Conservation (phyloP, 495 filamentous ascomycete species). For the Aspergillus olivimuriae region DNA sequence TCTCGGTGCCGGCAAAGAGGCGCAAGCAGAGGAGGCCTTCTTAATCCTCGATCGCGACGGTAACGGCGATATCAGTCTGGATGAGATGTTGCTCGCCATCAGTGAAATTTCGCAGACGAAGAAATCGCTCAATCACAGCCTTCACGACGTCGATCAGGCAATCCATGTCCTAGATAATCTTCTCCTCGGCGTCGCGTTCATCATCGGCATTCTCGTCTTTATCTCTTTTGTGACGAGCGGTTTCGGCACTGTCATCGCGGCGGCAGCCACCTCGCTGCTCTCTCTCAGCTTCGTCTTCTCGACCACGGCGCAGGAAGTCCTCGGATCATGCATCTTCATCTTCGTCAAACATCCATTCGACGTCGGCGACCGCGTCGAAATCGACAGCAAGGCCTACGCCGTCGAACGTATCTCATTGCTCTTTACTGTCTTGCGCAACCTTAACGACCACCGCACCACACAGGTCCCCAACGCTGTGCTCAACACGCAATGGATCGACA, state of each 20-base stretch:
- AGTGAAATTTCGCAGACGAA: slow-evolving; percentile 75
- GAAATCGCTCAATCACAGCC: slow-evolving; percentile 78
- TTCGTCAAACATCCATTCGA: slow-evolving; percentile 97
- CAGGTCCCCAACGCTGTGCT: slow-evolving; percentile 88
- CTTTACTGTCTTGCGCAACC: slow-evolving; percentile 85
- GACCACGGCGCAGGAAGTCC: slow-evolving; percentile 83
- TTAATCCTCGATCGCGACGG: slow-evolving; percentile 70
- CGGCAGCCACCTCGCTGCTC: slow-evolving; percentile 89
- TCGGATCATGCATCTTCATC: slow-evolving; percentile 94
- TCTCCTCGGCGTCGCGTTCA: slow-evolving; percentile 66
- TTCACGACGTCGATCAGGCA: slow-evolving; percentile 96
- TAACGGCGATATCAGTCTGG: slow-evolving; percentile 89
- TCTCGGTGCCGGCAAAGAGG: slow-evolving; percentile 61
- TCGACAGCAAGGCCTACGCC: slow-evolving; percentile 60
- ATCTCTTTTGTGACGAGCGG: slow-evolving; percentile 80
- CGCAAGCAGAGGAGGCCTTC: slow-evolving; percentile 81
- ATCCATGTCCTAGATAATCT: slow-evolving; percentile 85
- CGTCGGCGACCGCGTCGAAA: slow-evolving; percentile 89
- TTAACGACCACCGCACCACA: slow-evolving; percentile 73
- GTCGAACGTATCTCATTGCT: slow-evolving; percentile 94
- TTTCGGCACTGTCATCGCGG: slow-evolving; percentile 82
- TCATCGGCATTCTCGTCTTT: slow-evolving; percentile 82
- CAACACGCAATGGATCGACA: slow-evolving; percentile 89
- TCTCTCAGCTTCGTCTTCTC: slow-evolving; percentile 94
- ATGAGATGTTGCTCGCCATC: slow-evolving; percentile 90